Evolutionary conservation across 2,329 filamentous ascomycete species (phyloP).

Genomic region (Trichoderma sp.): DNA sequence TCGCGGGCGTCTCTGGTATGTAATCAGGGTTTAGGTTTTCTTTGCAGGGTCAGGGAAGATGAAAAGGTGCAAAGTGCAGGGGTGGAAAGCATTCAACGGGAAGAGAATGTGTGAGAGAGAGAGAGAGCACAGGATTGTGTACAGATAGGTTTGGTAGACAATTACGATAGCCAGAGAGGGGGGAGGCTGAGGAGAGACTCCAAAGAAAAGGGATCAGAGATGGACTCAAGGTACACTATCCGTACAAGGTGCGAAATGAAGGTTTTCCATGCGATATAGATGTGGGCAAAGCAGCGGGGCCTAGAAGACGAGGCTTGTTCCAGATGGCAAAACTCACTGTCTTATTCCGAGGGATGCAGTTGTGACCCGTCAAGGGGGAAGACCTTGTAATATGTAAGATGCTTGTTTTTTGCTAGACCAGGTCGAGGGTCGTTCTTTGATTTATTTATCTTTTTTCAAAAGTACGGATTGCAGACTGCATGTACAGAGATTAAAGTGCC

Average conservation of each 20-base stretch:
- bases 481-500: slow-evolving; percentile 24
- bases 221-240: background rate
- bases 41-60: background rate
- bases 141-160: background rate
- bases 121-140: background rate
- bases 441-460: background rate
- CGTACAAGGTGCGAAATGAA: slow-evolving; percentile 3
- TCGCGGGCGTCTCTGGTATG: background rate
- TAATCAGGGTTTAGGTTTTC: background rate
- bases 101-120: background rate
- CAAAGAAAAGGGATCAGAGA: background rate
- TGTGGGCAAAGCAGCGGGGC: background rate
- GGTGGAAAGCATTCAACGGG: background rate
- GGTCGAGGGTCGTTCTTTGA: background rate
- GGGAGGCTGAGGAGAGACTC: background rate
- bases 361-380: background rate
- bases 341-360: background rate
- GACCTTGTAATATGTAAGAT: background rate
- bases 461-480: slow-evolving; percentile 26
- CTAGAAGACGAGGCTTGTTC: background rate
- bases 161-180: background rate
- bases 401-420: background rate
- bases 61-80: background rate
- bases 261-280: background rate
- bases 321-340: slow-evolving; percentile 7